Base-by-base conservation (phyloP, 2,329 filamentous ascomycete species). In the Calonectria naviculata region DNA sequence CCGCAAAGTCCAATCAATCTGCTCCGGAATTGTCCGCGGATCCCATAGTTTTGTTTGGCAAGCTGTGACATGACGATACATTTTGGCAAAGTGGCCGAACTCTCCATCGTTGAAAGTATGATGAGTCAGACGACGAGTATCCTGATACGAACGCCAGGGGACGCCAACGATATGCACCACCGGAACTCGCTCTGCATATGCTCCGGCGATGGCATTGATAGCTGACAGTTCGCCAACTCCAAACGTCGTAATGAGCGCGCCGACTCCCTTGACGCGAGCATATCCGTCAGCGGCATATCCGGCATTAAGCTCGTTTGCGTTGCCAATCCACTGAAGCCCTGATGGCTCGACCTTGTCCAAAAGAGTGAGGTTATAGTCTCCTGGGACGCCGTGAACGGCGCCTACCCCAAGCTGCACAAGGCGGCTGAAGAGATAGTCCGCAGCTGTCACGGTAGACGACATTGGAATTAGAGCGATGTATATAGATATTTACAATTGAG, bases 281-380 rank as follows among this genome's bases (percentile, higher is more conserved):
- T 91, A 91, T 2, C 88, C 89, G 72, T 91, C 89, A 3, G 88
- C 87, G 0, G 88, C 88, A 71, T 90, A 90, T 3, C 84, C 88
- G 4, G 87, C 87, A 72, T 90, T 90, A 58, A 91, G 84, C 78
- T 91, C 89, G 74, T 91, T 91, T 65, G 85, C 84, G 71, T 88
- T 90, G 70, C 89, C 88, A 13, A 88, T 85, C 84, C 84, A 86
- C 17, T 73, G 74, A 21, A 86, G 73, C 2, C 83, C 83, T 7
- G 80, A 67, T 0, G 82, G 82, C 56, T 81, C 76, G 66, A 85
- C 76, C 38, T 83, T 78, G 73, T 85, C 84, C 6, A 85, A 78
- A 26, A 83, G 69, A 0, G 74, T 78, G 15, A 85, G 81, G 47
- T 84, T 84, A 75, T 80, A 85, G 74, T 85, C 83, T 60, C 85